Evolutionary conservation across 176 grass and related monocot genomes (phyloP), one percentile per base, ranked within the genome.

Genomic region (Pharus latifolius): DNA sequence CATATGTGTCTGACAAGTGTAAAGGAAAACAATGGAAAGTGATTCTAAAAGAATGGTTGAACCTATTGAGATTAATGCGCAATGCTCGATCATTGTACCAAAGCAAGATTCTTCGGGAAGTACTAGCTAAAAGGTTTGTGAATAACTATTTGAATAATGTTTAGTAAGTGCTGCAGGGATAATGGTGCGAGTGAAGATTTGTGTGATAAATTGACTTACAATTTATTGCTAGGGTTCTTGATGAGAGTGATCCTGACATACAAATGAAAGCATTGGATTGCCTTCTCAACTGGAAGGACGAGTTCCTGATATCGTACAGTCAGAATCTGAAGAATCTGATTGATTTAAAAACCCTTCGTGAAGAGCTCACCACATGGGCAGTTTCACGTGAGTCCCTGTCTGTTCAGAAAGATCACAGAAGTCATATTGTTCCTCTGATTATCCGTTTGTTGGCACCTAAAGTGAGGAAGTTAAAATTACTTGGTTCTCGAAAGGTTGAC

Each of bases 41-140:
- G 22, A 80, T 92, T 81, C 86, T 97, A 22, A 92, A 88, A 83
- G 94, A 97, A 82, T 97, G 94, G 94, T 59, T 97, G 81, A 92
- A 87, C 50, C 40, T 97, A 65, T 69, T 97, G 31, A 79, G 65
- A 77, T 69, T 68, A 71, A 90, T 92, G 89, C 81, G 46, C 22
- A 90, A 92, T 97, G 86, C 94, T 68, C 60, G 77, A 57, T 97
- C 94, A 16, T 90, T 97, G 65, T 92, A 87, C 57, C 76, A 73
- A 19, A 90, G 89, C 81, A 76, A 73, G 45, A 77, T 80, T 80
- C 81, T 97, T 68, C 80, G 80, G 72, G 83, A 92, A 82, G 75
- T 97, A 80, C 63, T 97, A 58, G 60, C 68, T 47, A 79, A 80
- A 87, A 97, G 94, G 86, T 97, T 81, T 60, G 74, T 23, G 12